Conservation (phyloP, 2,329 filamentous ascomycete species). For the Botrytis medusae region DNA sequence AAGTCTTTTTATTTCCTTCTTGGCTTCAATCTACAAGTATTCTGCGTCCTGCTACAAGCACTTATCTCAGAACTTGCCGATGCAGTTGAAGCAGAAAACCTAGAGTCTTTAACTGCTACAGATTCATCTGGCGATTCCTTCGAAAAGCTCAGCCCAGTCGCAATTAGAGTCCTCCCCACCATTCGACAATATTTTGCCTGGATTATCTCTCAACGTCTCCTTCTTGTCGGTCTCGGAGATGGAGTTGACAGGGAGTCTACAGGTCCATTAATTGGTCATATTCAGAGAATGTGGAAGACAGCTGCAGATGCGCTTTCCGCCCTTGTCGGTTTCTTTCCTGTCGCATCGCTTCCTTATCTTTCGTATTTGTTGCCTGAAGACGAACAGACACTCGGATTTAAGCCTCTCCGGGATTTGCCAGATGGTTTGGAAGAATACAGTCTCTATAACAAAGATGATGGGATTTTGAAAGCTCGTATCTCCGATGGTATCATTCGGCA, state of each 20-base stretch:
- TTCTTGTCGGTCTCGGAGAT: slow-evolving; percentile 44
- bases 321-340: slow-evolving; percentile 58
- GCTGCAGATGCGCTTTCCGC: slow-evolving; percentile 63
- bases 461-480: slow-evolving; percentile 46
- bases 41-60: slow-evolving; percentile 68
- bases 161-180: slow-evolving; percentile 61
- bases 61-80: slow-evolving; percentile 69
- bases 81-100: slow-evolving; percentile 39
- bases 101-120: slow-evolving; percentile 46
- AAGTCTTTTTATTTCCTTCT: slow-evolving; percentile 65
- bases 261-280: slow-evolving; percentile 53
- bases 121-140: slow-evolving; percentile 41
- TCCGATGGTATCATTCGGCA: slow-evolving; percentile 55
- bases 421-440: slow-evolving; percentile 49
- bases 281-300: slow-evolving; percentile 63
- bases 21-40: slow-evolving; percentile 74
- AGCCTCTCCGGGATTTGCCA: slow-evolving; percentile 51
- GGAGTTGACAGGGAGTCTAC: slow-evolving; percentile 34
- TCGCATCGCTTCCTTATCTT: slow-evolving; percentile 54
- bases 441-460: slow-evolving; percentile 45
- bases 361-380: slow-evolving; percentile 69
- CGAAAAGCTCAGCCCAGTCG: slow-evolving; percentile 56
- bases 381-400: slow-evolving; percentile 63
- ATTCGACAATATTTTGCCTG: slow-evolving; percentile 69
- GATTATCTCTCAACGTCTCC: slow-evolving; percentile 56